Base-by-base conservation (phyloP, 768 basidiomycete genomes). In the Agaricus sinodeliciosus region DNA sequence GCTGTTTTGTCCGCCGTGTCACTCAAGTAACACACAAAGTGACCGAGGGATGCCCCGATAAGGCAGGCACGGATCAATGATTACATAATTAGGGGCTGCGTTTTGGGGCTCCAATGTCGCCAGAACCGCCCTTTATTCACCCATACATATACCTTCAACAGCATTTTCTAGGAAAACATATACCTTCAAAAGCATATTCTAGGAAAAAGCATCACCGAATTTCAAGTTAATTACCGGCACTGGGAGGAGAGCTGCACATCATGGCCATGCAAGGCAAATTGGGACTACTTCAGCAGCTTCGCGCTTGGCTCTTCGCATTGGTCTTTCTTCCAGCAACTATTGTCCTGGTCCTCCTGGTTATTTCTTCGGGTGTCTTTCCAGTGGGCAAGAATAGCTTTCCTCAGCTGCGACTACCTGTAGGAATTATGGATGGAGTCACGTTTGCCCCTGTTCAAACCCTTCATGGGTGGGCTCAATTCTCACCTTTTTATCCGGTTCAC, bases 391-490 rank as follows among this genome's bases (percentile, higher is more conserved):
- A 35, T 9, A 45, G 28, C 12, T 6, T 1, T 7, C 37, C 37
- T 39, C 15, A 9, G 15, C 27, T 3, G 9, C 16, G 28, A 3
- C 18, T 34, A 9, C 45, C 26, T 4, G 7, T 31, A 3, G 40
- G 13, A 9, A 26, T 16, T 4, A 16, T 36, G 9, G 22, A 42
- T 7, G 43, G 9, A 3, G 12, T 26, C 31, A 13, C 16, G 15
- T 37, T 54, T 16, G 52, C 40, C 12, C 52, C 46, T n/a, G 15
- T 54, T 16, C 15, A 37, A 22, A 26, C 25, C n/a, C 19, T 48
- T 13, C 45, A 54, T 35, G n/a, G 39, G 13, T 86, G 84, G 85
- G 81, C 74, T 9, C 73, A 79, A 47, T 85, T 85, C 58, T 74
- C 83, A 25, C 85, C 85, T 0, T 84, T 76, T 61, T 76, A 71